Conservation (phyloP, 129 eudicot genomes). For the Pseudognaphalium luteoalbum region DNA sequence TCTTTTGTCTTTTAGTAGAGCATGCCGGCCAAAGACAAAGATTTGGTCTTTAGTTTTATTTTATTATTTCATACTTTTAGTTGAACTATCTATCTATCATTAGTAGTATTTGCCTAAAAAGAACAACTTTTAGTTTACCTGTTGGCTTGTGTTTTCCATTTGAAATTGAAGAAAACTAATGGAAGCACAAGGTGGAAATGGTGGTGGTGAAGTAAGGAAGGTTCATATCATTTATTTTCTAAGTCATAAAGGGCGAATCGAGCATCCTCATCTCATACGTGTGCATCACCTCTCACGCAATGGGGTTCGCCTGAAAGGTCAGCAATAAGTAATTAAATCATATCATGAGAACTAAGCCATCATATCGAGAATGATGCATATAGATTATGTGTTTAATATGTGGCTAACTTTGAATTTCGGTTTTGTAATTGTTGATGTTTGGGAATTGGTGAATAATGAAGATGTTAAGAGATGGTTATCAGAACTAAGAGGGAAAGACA, state of each 20-base stretch:
- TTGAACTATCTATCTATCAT: constrained; percentile 3
- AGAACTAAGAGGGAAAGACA: constrained; percentile 72
- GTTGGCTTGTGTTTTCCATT: constrained; percentile 21
- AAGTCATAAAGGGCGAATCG: constrained; percentile 60
- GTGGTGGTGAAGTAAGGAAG: constrained; percentile 62
- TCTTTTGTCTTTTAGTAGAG: constrained; percentile 41
- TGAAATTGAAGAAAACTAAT: constrained; percentile 48
- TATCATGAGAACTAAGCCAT: neutral
- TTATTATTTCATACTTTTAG: constrained; percentile 22
- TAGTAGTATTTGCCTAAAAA: constrained; percentile 37
- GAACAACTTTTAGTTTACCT: constrained; percentile 17
- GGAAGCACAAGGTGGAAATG: constrained; percentile 55
- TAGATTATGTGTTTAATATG: neutral
- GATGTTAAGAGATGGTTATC: constrained; percentile 75
- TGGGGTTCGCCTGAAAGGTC: constrained; percentile 62
- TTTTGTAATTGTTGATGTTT: neutral
- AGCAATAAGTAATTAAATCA: neutral
- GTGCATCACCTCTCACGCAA: constrained; percentile 61
- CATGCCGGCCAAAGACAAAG: constrained; percentile 39
- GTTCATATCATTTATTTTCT: constrained; percentile 68
- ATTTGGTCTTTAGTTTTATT: constrained; percentile 24
- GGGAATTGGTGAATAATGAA: constrained; percentile 12
- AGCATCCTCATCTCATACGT: constrained; percentile 75
- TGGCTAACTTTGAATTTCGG: neutral
- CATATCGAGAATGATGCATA: too few relatives aligned